Evolutionary conservation across 1,284 basidiomycete genomes (phyloP).

Genomic region (Moniliella sp.): DNA sequence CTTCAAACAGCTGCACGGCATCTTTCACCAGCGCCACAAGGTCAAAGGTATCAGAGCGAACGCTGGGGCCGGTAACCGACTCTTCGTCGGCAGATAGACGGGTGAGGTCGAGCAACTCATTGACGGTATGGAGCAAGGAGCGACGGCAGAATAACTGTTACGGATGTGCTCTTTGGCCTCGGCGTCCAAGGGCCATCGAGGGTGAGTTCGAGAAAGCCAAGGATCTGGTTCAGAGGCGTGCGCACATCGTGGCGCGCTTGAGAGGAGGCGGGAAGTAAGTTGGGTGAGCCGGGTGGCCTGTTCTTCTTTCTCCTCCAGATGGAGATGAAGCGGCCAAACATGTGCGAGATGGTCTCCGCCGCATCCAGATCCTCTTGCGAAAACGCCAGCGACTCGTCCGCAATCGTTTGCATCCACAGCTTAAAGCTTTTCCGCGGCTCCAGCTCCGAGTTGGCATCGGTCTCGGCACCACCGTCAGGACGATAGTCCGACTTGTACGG

Average conservation of each 20-base stretch:
- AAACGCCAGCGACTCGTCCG: constrained; percentile 53
- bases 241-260: constrained; percentile 65
- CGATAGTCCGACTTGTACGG: constrained; percentile 57
- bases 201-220: constrained; percentile 58
- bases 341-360: constrained; percentile 59
- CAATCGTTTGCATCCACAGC: constrained; percentile 56
- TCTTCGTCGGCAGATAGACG: constrained; percentile 59
- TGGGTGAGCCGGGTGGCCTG: too few relatives aligned
- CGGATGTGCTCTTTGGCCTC: constrained; percentile 61
- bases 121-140: constrained; percentile 45
- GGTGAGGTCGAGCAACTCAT: constrained; percentile 64
- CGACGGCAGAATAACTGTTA: constrained; percentile 59
- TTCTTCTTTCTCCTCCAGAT: constrained; percentile 79
- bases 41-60: constrained; percentile 65
- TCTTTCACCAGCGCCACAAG: constrained; percentile 49
- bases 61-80: too few relatives aligned
- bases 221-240: constrained; percentile 30
- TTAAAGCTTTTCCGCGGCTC: constrained; percentile 27
- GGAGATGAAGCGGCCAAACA: constrained; percentile 65
- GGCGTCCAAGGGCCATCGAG: constrained; percentile 52
- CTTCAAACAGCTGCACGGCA: constrained; percentile 43
- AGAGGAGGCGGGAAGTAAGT: too few relatives aligned
- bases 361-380: constrained; percentile 71
- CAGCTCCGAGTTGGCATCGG: constrained; percentile 10
- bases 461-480: too few relatives aligned